Percentiles rank a stretch among this genome's conserved stretches.
These are phyloP conservation scores for Cryptosporidium viatorum DNA, from an alignment of 169 alveolate species.

Conservation along the genomic window DNA sequence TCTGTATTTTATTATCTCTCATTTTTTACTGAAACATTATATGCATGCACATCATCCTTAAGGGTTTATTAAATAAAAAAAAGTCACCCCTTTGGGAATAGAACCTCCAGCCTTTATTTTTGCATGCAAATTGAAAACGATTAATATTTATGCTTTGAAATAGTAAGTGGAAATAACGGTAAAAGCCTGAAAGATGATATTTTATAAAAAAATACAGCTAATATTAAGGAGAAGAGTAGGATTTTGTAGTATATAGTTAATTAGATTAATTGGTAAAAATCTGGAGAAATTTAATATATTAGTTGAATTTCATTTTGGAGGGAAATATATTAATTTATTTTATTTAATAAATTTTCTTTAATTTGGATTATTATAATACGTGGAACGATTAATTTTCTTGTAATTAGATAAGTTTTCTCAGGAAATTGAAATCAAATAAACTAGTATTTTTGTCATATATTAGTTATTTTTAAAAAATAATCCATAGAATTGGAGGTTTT, in stretches of 20 bases:
- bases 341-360: not conserved
- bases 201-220: not conserved
- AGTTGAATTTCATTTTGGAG: not conserved
- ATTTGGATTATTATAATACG: not conserved
- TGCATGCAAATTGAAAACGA: not conserved
- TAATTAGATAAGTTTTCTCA: not conserved
- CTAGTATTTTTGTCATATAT: not conserved
- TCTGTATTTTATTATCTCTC: not conserved
- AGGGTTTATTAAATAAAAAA: not conserved
- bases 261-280: not conserved
- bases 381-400: not conserved
- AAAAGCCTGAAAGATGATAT: not conserved
- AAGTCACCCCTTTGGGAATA: not conserved
- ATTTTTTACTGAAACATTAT: not conserved
- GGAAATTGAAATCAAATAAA: not conserved
- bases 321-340: not conserved
- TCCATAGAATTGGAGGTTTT: not conserved
- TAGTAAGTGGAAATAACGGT: too few species aligned
- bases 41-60: slow-evolving; percentile 1
- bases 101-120: not conserved
- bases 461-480: not conserved
- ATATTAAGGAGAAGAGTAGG: not conserved
- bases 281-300: not conserved
- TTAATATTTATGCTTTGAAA: not conserved
- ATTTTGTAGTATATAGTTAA: not conserved